Percentiles rank a stretch among this genome's conserved stretches.
Evolutionary conservation across 208 protist species (phyloP).

Genomic region (Leishmania arabica): DNA sequence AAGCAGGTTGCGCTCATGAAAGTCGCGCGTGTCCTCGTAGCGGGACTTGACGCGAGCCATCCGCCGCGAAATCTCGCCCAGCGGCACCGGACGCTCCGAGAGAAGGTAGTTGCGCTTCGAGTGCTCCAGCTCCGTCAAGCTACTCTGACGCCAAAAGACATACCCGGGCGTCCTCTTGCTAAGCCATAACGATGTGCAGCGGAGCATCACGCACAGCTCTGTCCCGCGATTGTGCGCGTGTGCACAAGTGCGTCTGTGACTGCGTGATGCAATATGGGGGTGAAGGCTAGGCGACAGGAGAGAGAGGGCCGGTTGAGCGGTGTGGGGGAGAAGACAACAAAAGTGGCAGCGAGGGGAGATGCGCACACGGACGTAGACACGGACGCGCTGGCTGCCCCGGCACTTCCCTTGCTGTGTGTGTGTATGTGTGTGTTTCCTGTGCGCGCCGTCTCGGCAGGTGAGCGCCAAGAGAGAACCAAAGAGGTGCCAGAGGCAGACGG

Average conservation of each 20-base stretch:
- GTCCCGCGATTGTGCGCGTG: background rate
- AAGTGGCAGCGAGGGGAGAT: background rate
- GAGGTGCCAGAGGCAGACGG: background rate
- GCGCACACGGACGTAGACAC: background rate
- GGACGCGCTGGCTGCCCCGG: background rate
- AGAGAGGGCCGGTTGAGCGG: background rate
- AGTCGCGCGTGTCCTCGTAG: constrained; percentile 78
- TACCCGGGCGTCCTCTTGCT: constrained; percentile 87
- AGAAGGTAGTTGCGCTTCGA: constrained; percentile 80
- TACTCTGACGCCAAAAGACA: constrained; percentile 90
- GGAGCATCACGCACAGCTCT: constrained; percentile 40
- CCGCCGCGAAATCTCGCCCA: constrained; percentile 82
- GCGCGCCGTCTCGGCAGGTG: background rate
- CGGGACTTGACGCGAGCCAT: constrained; percentile 82
- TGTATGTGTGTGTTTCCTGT: background rate
- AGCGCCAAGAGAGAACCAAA: background rate
- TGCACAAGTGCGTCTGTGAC: background rate
- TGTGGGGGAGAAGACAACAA: background rate
- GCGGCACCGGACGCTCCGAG: constrained; percentile 68
- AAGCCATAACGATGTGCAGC: constrained; percentile 4
- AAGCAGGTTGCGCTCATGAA: constrained; percentile 84
- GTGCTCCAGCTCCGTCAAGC: constrained; percentile 74
- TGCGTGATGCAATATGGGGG: background rate
- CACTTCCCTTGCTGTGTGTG: background rate
- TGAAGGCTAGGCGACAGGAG: constrained; percentile 1